These are phyloP conservation scores for Picochlorum costavermella DNA, from an alignment of 139 green algal genomes.

Conservation along the genomic window DNA sequence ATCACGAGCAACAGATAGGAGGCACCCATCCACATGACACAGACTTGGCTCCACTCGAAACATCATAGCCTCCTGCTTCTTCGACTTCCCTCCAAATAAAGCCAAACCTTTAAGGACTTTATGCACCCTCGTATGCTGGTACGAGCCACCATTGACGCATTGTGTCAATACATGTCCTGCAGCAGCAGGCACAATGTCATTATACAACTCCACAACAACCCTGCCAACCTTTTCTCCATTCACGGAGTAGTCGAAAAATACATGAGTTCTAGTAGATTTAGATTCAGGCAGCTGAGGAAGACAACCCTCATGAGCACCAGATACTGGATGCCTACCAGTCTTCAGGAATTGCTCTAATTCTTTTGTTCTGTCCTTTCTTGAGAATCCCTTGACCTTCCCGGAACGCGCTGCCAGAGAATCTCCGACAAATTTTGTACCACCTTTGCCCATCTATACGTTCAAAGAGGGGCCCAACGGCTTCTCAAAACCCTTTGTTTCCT, in stretches of 20 bases:
- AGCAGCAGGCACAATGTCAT: conserved; percentile 47
- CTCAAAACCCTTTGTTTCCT: background rate
- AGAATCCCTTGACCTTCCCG: conserved; percentile 4
- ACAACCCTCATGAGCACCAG: conserved; percentile 12
- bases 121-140: conserved; percentile 37
- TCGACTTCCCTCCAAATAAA: conserved; percentile 35
- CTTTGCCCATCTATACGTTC: conserved; percentile 18
- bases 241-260: conserved; percentile 52
- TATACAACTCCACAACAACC: conserved; percentile 63
- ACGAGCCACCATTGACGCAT: conserved; percentile 41
- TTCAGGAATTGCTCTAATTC: conserved; percentile 33
- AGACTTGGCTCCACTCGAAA: conserved; percentile 28
- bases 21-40: conserved; percentile 30
- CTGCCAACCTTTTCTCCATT: conserved; percentile 32
- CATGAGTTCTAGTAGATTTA: conserved; percentile 32
- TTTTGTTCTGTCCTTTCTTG: conserved; percentile 11
- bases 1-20: conserved; percentile 39
- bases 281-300: conserved; percentile 40
- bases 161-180: conserved; percentile 45
- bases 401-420: conserved; percentile 19
- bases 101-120: conserved; percentile 49
- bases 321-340: conserved; percentile 31
- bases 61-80: conserved; percentile 11
- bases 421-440: conserved; percentile 23
- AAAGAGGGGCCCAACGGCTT: background rate